phyloP scores from a whole-genome alignment of 768 basidiomycete species.

The Rhizopogon vinicolor region DNA sequence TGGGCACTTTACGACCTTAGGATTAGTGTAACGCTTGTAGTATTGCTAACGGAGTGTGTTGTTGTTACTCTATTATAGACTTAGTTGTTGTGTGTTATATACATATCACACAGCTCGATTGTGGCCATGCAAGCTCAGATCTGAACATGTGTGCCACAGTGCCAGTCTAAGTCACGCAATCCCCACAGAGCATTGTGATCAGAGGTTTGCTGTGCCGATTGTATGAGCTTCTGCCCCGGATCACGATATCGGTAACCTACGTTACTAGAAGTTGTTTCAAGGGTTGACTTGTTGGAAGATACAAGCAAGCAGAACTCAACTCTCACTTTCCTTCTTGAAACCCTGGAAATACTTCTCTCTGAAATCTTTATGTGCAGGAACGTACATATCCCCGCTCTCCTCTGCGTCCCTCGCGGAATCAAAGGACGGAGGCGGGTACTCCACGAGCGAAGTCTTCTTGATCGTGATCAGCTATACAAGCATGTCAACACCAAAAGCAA shows the following conservation, averaged over 20 bases:
- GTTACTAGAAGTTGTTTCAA: background rate
- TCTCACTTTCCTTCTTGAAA: constrained; percentile 46
- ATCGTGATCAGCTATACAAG: constrained; percentile 84
- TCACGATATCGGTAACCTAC: background rate
- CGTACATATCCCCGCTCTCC: constrained; percentile 25
- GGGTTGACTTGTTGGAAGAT: background rate
- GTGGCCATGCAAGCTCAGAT: no score
- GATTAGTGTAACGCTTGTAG: no score
- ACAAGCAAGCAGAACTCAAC: background rate
- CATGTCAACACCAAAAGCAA: constrained; percentile 1
- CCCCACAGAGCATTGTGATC: no score
- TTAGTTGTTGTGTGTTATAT: no score
- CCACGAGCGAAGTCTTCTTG: constrained; percentile 51
- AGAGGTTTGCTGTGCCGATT: no score
- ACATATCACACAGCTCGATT: no score
- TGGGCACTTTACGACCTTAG: background rate
- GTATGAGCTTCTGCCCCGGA: no score
- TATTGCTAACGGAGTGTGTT: no score
- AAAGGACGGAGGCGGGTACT: constrained; percentile 54
- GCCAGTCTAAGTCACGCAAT: no score
- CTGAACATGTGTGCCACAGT: no score
- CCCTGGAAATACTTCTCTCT: constrained; percentile 84
- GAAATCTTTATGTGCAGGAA: constrained; percentile 89
- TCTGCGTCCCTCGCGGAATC: constrained; percentile 19
- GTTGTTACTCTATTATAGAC: no score